Base-by-base conservation (phyloP, 495 filamentous ascomycete species). In the Daldinia grandis region DNA sequence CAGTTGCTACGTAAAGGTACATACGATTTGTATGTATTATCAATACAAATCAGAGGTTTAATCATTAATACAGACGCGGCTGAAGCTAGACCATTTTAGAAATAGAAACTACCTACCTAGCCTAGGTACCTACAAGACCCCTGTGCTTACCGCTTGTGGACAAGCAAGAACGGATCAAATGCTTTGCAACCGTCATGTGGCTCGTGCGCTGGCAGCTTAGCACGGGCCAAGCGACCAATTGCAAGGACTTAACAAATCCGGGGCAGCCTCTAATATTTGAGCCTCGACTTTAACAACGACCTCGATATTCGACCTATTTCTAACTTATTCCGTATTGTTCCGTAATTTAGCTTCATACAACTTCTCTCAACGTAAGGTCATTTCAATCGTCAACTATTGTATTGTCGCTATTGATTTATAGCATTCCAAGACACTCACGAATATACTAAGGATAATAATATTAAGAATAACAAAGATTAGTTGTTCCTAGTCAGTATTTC, bases 21-120 rank as follows among this genome's bases (percentile, higher is more conserved):
- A 53, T 53, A 17, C 0, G 2, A 38, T 33, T 42, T 35, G 0
- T 27, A 51, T 21, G 49, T 35, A 21, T 37, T 17, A 51, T 63
- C 27, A 31, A 51, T 38, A 53, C 9, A 56, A 64, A 56, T n/a
- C 44, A 33, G 50, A 60, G 33, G 47, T 67, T 42, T 28, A 63
- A n/a, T n/a, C n/a, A n/a, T n/a, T n/a, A n/a, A 51, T 44, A 14
- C 31, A 69, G 53, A 50, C 50, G 62, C 68, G 68, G 68, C 62
- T 65, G 56, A 71, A 19, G 28, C 62, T 71, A 66, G 53, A 66
- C 68, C 58, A 21, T 66, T 66, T 71, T 66, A 53, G 68, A 71
- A 66, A 49, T n/a, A n/a, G n/a, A n/a, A n/a, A n/a, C n/a, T n/a
- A n/a, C n/a, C n/a, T n/a, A n/a, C n/a, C n/a, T n/a, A n/a, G n/a